Evolutionary conservation across 1,284 basidiomycete species (phyloP).

Genomic region (Schizopora paradoxa): DNA sequence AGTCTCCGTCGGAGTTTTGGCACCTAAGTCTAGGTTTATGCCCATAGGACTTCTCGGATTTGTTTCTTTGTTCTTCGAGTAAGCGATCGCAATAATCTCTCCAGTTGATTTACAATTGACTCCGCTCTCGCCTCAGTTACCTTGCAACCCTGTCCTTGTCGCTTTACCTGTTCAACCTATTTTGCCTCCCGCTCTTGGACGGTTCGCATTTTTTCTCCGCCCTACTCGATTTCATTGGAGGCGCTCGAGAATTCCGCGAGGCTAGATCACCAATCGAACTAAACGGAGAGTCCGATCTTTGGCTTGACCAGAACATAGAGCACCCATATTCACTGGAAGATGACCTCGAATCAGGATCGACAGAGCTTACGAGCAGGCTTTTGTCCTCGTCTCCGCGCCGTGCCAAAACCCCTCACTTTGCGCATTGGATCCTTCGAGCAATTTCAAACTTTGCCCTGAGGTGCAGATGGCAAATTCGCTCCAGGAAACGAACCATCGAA

Average conservation of each 20-base stretch:
- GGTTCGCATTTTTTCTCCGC: constrained; percentile 47
- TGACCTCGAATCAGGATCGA: no score
- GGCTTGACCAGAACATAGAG: no score
- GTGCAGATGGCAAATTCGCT: no score
- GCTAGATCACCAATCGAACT: no score
- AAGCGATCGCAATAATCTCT: constrained; percentile 23
- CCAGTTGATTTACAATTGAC: constrained; percentile 3
- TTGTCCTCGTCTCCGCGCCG: no score
- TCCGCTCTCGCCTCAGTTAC: constrained; percentile 41
- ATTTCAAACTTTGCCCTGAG: no score
- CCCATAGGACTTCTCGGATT: constrained; percentile 40
- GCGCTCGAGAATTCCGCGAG: background rate
- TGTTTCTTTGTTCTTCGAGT: constrained; percentile 42
- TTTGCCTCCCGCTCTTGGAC: constrained; percentile 61
- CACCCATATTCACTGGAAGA: no score
- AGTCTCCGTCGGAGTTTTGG: constrained; percentile 53
- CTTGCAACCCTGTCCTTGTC: constrained; percentile 56
- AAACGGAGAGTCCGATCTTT: no score
- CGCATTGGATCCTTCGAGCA: no score
- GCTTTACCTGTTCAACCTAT: constrained; percentile 66
- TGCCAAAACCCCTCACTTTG: no score
- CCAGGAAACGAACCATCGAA: no score
- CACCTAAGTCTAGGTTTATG: constrained; percentile 41
- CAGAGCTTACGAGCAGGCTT: no score
- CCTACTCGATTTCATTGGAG: constrained; percentile 26